Conservation (phyloP, 2,329 filamentous ascomycete species). For the Elsinoe necatrix region DNA sequence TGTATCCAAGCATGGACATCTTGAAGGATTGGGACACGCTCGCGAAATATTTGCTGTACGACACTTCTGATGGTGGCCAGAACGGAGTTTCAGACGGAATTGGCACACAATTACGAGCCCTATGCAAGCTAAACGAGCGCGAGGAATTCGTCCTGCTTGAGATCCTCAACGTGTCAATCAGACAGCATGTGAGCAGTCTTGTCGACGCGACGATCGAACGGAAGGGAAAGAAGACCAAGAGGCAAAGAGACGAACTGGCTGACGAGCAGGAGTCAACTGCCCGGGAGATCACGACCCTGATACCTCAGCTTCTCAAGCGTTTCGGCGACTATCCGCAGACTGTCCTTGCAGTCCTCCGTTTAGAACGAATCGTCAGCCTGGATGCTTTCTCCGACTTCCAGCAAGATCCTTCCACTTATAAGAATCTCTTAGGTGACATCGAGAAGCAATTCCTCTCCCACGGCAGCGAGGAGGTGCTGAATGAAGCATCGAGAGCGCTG, state of each 20-base stretch:
- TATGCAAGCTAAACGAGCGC: conserved; percentile 61
- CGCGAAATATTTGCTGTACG: conserved; percentile 83
- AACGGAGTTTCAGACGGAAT: conserved; percentile 50
- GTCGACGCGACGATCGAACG: conserved; percentile 53
- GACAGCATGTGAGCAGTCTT: conserved; percentile 58
- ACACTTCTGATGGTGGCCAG: conserved; percentile 58
- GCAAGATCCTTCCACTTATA: conserved; percentile 74
- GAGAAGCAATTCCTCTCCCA: conserved; percentile 93
- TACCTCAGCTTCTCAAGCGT: conserved; percentile 82
- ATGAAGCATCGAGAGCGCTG: conserved; percentile 73
- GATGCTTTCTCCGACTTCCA: conserved; percentile 82
- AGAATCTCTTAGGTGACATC: conserved; percentile 77
- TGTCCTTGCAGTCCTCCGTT: conserved; percentile 71
- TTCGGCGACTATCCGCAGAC: conserved; percentile 85
- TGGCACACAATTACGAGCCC: conserved; percentile 57
- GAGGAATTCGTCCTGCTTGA: conserved; percentile 85
- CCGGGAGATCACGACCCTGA: conserved; percentile 64
- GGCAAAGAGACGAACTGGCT: conserved; percentile 51
- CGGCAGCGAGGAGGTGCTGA: conserved; percentile 73
- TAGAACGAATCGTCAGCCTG: conserved; percentile 80
- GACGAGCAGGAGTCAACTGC: conserved; percentile 73
- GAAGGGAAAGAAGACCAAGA: conserved; percentile 49
- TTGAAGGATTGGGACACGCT: conserved; percentile 81
- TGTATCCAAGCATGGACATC: conserved; percentile 75
- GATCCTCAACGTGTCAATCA: conserved; percentile 74